A percentile compares a stretch with the other conserved stretches of the same genome.
phyloP scores from a whole-genome alignment of 169 alveolate genomes.

The Cryptosporidium andersoni region DNA sequence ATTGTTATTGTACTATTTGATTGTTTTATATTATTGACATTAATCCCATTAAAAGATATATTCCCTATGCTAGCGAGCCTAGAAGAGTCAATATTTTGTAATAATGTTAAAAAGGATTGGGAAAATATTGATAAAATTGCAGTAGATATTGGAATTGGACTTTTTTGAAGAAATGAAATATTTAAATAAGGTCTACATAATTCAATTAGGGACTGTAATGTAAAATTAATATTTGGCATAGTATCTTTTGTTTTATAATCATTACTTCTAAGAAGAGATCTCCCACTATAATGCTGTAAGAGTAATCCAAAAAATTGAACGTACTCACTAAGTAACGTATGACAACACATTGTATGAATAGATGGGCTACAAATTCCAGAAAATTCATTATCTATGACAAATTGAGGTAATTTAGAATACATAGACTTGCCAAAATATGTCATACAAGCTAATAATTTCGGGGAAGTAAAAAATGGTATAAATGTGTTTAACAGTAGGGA shows the following conservation, averaged over 20 bases:
- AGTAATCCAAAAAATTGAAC: slow-evolving; percentile 56
- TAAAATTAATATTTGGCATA: slow-evolving; percentile 5
- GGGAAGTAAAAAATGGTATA: slow-evolving; percentile 25
- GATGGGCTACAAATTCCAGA: slow-evolving; percentile 9
- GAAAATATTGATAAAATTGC: slow-evolving; percentile 64
- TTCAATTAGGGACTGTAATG: slow-evolving; percentile 46
- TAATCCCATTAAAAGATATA: background rate
- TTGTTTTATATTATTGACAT: slow-evolving; percentile 9
- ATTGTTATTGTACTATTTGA: slow-evolving; percentile 24
- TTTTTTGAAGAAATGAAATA: slow-evolving; percentile 44
- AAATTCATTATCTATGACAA: background rate
- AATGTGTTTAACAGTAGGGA: slow-evolving; percentile 23
- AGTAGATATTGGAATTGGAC: slow-evolving; percentile 44
- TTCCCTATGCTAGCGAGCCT: background rate
- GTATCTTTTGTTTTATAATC: slow-evolving; percentile 29
- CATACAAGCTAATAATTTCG: slow-evolving; percentile 19
- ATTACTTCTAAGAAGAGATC: background rate
- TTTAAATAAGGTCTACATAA: slow-evolving; percentile 50
- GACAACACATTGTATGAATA: slow-evolving; percentile 28
- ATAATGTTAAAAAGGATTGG: slow-evolving; percentile 30
- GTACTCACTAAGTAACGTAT: slow-evolving; percentile 40
- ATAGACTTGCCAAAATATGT: slow-evolving; percentile 24
- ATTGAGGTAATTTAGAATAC: background rate
- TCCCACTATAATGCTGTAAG: slow-evolving; percentile 9
- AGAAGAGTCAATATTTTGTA: slow-evolving; percentile 2